Evolutionary conservation across 2,329 filamentous ascomycete species (phyloP), one percentile per base, ranked within the genome.

Genomic region (Endothia cerciana): DNA sequence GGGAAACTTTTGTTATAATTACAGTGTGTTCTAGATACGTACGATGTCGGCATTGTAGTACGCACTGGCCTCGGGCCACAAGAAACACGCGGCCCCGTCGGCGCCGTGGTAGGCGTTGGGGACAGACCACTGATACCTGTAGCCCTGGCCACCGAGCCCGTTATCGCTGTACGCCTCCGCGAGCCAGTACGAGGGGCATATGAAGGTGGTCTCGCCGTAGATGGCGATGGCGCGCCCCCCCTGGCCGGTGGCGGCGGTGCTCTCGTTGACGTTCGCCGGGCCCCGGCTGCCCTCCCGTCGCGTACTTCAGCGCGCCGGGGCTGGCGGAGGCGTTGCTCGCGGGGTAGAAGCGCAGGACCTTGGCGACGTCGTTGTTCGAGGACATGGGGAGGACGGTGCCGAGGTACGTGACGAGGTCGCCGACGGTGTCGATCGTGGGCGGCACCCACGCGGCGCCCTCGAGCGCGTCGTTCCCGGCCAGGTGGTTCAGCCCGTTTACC

Each of bases 321-420:
- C 56, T 55, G 11, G 43, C 33, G 3, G 60, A 56, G 15, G 40
- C 60, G 40, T 63, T 63, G 25, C 25, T 63, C 28, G 38, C 33
- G 33, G 60, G 60, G 15, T 63, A 63, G 28, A 56, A 63, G 25
- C 40, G 60, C 30, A 63, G 60, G 10, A 56, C 6, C 4, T 38
- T 63, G 38, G 51, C 60, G 19, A 63, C 56, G 11, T 63, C 60
- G 28, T 63, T 63, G 17, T 63, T 63, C 19, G 60, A 63, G 49
- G 45, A 41, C 60, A 63, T 63, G 10, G 60, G 60, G 19, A 63
- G 56, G 45, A 41, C 55, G 2, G 19, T 33, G 19, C 17, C 11
- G 11, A 63, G 43, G 38, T 63, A 63, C 2, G 53, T 25, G 2
- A 63, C 51, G 49, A 63, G 33, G 28, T 63, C 60, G 6, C 6